Evolutionary conservation across 2,329 filamentous ascomycete genomes (phyloP).

Genomic region (Raffaelea arxii): DNA sequence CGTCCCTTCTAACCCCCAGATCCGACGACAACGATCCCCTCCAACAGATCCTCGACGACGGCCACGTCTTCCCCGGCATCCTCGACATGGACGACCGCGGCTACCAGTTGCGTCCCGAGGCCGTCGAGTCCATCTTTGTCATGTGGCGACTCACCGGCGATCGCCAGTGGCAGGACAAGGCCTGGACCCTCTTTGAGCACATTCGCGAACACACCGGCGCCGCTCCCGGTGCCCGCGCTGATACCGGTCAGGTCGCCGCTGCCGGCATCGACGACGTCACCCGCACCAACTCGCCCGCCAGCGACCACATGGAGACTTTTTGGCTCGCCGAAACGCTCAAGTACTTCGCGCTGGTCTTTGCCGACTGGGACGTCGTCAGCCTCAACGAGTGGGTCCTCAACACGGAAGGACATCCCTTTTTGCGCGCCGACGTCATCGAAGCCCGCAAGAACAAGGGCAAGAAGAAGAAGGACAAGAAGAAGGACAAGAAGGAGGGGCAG

Average conservation of each 20-base stretch:
- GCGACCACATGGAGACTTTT: constrained; percentile 66
- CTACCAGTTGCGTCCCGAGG: constrained; percentile 65
- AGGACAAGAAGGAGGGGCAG: background rate
- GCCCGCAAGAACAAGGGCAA: background rate
- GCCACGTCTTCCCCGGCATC: constrained; percentile 44
- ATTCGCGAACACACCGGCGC: constrained; percentile 53
- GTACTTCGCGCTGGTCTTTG: constrained; percentile 56
- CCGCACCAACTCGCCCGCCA: constrained; percentile 21
- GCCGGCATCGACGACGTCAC: constrained; percentile 60
- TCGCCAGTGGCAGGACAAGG: constrained; percentile 52
- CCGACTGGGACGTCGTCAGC: constrained; percentile 46
- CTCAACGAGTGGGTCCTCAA: constrained; percentile 55
- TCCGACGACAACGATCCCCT: constrained; percentile 20
- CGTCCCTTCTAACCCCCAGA: background rate
- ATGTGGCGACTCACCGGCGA: constrained; percentile 68
- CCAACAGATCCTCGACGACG: constrained; percentile 26
- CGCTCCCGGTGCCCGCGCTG: constrained; percentile 14
- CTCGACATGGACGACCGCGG: constrained; percentile 42
- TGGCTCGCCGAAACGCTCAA: constrained; percentile 63
- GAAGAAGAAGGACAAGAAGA: background rate
- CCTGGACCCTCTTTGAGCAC: constrained; percentile 64
- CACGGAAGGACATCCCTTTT: constrained; percentile 44
- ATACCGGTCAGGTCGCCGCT: constrained; percentile 37
- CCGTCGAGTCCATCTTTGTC: constrained; percentile 72
- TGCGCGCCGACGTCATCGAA: constrained; percentile 16